phyloP scores from a whole-genome alignment of 2,329 filamentous ascomycete species.

The Elsinoe necatrix region DNA sequence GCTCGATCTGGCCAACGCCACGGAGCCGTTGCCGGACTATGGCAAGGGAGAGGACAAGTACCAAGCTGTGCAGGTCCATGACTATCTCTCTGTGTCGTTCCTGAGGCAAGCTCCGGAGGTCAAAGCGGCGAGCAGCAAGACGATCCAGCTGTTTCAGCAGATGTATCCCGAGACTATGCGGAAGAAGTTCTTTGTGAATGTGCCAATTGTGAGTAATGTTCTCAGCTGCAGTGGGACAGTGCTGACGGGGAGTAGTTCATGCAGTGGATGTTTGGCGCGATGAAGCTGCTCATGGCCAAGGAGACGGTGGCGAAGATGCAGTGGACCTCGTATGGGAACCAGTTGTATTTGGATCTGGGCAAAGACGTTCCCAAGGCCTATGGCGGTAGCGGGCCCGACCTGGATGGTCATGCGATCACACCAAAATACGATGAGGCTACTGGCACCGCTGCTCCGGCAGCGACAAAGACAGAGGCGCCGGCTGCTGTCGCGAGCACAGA shows the following conservation, averaged over 20 bases:
- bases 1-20: conserved; percentile 62
- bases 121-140: conserved; percentile 68
- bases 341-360: conserved; percentile 58
- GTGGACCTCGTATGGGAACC: conserved; percentile 50
- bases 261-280: conserved; percentile 58
- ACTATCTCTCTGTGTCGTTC: conserved; percentile 84
- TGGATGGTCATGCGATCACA: conserved; percentile 38
- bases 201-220: conserved; percentile 49
- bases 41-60: conserved; percentile 64
- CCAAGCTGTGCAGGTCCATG: conserved; percentile 86
- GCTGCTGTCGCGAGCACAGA: neutral
- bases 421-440: conserved; percentile 28
- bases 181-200: conserved; percentile 94
- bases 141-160: conserved; percentile 69
- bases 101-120: conserved; percentile 69
- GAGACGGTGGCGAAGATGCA: conserved; percentile 44
- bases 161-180: conserved; percentile 84
- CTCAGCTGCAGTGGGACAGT: neutral
- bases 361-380: conserved; percentile 64
- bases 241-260: conserved; percentile 46
- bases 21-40: conserved; percentile 61
- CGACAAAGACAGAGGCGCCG: conserved; percentile 1
- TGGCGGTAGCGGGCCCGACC: conserved; percentile 59
- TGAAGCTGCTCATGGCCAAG: conserved; percentile 40
- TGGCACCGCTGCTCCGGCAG: neutral